Percentiles rank a stretch among this genome's conserved stretches.
phyloP scores from a whole-genome alignment of 2,329 filamentous ascomycete genomes.

The Neocucurbitaria cava region DNA sequence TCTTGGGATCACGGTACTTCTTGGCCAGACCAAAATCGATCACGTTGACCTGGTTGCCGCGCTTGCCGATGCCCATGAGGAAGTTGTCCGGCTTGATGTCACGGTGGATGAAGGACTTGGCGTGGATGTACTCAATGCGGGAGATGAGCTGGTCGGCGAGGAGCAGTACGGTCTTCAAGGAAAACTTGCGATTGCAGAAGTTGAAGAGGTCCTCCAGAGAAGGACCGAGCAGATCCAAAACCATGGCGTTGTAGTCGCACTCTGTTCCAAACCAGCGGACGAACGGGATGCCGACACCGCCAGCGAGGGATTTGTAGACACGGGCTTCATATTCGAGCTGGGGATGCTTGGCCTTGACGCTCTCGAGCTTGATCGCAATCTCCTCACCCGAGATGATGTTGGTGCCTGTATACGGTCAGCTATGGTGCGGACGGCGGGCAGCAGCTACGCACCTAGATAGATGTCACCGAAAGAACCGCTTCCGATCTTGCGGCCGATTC shows the following conservation, averaged over 20 bases:
- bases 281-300: slow-evolving; percentile 96
- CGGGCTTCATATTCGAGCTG: slow-evolving; percentile 98
- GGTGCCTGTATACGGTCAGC: slow-evolving; percentile 68
- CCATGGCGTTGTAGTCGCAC: slow-evolving; percentile 99
- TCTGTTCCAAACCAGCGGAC: slow-evolving; percentile 99
- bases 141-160: slow-evolving; percentile 98
- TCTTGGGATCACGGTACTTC: slow-evolving; percentile 99
- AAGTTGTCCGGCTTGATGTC: slow-evolving; percentile 99
- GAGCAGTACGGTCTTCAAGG: slow-evolving; percentile 95
- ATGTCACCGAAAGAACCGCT: slow-evolving; percentile 98
- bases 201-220: slow-evolving; percentile 99
- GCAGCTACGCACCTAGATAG: slow-evolving; percentile 72
- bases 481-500: slow-evolving; percentile 98
- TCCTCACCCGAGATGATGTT: slow-evolving; percentile 99
- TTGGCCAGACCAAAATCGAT: slow-evolving; percentile 99
- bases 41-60: slow-evolving; percentile 98
- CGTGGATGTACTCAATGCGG: slow-evolving; percentile 99
- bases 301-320: slow-evolving; percentile 87
- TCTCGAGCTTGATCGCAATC: slow-evolving; percentile 99
- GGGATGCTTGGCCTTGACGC: slow-evolving; percentile 98
- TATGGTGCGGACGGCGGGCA: slow-evolving; percentile 6
- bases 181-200: slow-evolving; percentile 99
- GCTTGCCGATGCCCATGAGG: slow-evolving; percentile 98
- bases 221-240: slow-evolving; percentile 93
- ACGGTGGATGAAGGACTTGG: slow-evolving; percentile 99